Evolutionary conservation across 2,329 filamentous ascomycete genomes (phyloP).

Genomic region (Chaetomium olivaceum): DNA sequence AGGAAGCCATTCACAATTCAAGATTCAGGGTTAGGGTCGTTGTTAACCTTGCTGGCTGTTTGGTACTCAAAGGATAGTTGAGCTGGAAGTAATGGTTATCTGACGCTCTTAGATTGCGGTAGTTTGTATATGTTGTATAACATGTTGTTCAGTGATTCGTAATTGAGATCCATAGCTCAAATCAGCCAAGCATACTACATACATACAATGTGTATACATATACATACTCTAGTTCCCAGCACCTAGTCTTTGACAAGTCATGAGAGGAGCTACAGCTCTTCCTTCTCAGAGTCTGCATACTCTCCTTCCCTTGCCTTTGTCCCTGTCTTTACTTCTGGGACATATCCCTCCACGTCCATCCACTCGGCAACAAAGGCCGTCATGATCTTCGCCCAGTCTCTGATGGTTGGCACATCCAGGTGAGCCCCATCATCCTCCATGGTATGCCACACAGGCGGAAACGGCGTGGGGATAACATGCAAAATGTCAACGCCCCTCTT

Average conservation of each 20-base stretch:
- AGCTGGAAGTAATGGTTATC: neutral
- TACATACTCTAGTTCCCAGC: neutral
- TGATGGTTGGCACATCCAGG: constrained; percentile 74
- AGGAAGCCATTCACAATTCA: neutral
- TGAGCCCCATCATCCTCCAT: constrained; percentile 81
- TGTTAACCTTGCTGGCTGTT: neutral
- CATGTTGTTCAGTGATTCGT: neutral
- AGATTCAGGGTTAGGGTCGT: constrained; percentile 20
- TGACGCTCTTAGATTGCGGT: neutral
- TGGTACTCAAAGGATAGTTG: neutral
- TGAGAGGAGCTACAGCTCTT: constrained; percentile 24
- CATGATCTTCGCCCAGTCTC: constrained; percentile 85
- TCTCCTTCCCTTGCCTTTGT: neutral
- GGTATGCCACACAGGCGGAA: constrained; percentile 84
- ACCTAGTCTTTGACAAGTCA: neutral
- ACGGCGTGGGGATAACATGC: constrained; percentile 83
- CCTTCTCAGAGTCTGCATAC: constrained; percentile 18
- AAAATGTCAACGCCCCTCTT: constrained; percentile 80
- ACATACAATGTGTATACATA: neutral
- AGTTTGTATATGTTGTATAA: neutral
- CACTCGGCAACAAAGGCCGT: constrained; percentile 87
- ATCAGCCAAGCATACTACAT: neutral
- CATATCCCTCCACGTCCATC: constrained; percentile 67
- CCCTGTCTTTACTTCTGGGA: constrained; percentile 3
- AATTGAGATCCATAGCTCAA: neutral